phyloP scores from a whole-genome alignment of 371 early-diverging fungal genomes.

The Haplosporangium sp. region DNA sequence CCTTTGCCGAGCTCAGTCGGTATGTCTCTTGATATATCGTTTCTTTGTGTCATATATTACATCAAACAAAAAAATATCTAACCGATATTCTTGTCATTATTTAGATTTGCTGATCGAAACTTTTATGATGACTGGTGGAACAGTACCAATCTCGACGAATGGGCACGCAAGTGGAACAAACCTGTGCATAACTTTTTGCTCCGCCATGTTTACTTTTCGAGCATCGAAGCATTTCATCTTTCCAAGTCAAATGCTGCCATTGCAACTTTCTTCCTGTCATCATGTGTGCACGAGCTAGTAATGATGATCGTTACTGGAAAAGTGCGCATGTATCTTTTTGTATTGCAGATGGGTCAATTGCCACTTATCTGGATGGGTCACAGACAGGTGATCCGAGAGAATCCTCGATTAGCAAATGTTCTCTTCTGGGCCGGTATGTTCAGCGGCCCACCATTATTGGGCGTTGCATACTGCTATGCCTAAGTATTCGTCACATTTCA shows the following conservation, averaged over 20 bases:
- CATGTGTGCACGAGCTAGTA: conserved; percentile 92
- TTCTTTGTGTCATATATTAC: neutral
- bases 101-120: conserved; percentile 93
- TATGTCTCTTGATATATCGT: conserved; percentile 33
- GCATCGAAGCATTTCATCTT: conserved; percentile 80
- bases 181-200: conserved; percentile 97
- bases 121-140: conserved; percentile 99
- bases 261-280: conserved; percentile 89
- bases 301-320: conserved; percentile 81
- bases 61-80: neutral
- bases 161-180: conserved; percentile 98
- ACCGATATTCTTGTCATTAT: neutral
- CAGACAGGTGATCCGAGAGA: conserved; percentile 66
- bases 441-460: conserved; percentile 82
- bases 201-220: conserved; percentile 91
- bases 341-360: conserved; percentile 92
- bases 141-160: conserved; percentile 91
- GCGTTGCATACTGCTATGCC: conserved; percentile 76
- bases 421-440: conserved; percentile 92
- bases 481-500: conserved; percentile 25
- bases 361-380: conserved; percentile 87
- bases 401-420: conserved; percentile 79
- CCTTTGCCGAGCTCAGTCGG: conserved; percentile 95
- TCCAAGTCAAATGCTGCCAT: conserved; percentile 81
- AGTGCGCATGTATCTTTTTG: conserved; percentile 85